Evolutionary conservation across 495 filamentous ascomycete species (phyloP), one percentile per base, ranked within the genome.

Genomic region (Daldinia childiae): DNA sequence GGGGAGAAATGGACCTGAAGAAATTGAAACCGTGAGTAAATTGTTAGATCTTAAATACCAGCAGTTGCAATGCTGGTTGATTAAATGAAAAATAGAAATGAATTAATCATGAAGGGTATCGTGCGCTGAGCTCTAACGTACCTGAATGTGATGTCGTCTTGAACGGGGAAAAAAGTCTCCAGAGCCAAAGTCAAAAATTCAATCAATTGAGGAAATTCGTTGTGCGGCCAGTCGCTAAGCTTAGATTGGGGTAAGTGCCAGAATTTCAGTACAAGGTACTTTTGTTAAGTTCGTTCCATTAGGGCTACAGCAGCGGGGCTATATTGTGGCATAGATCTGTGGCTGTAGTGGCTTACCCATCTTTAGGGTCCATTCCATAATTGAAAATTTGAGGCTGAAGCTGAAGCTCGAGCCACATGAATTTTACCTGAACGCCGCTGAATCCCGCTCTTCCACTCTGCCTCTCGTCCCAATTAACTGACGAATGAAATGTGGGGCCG

Each of bases 121-220:
- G 65, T 29, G 64, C 38, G 58, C 38, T 38, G 19, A 48, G 56
- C 32, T 62, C 58, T 43, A 36, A 78, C 76, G 60, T 78, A 78
- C 76, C 76, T 78, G 76, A 78, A 78, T 69, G 19, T 73, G 66
- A 66, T 69, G 71, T 65, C 66, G 71, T 73, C 71, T 64, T 69
- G 58, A 66, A 69, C 57, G 14, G 48, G 38, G 29, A 61, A 50
- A 65, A 71, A 71, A 71, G 58, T 68, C 66, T 58, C 73, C 71
- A 74, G 56, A 61, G 64, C 51, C 68, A 65, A 70, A 72, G 64
- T 72, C 68, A 55, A 73, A 58, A 68, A 76, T 54, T 54, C 26
- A 77, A 66, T 76, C 74, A 75, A 75, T 78, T 75, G 69, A 73
- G 66, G 76, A 74, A 78, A 78, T 73, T 74, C 60, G 70, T 73